Evolutionary conservation across 768 basidiomycete genomes (phyloP).

Genomic region (Artomyces pyxidatus): DNA sequence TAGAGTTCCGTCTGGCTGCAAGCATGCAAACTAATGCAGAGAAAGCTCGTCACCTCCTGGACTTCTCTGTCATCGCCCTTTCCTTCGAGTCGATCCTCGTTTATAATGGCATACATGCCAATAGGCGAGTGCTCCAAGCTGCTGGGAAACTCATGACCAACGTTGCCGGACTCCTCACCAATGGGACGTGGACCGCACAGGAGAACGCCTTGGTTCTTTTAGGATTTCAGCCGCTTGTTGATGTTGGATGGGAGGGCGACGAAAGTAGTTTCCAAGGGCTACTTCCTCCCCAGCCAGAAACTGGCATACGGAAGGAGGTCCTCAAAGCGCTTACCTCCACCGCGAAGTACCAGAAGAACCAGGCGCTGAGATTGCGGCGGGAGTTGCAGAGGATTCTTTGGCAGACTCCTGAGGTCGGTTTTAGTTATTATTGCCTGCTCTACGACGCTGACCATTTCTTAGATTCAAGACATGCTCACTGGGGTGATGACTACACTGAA

Average conservation of each 20-base stretch:
- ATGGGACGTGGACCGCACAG: slow-evolving; percentile 43
- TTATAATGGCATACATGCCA: slow-evolving; percentile 55
- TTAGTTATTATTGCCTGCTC: not conserved
- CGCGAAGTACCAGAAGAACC: slow-evolving; percentile 7
- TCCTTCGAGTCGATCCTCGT: slow-evolving; percentile 60
- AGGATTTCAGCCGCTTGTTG: slow-evolving; percentile 58
- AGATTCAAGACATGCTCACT: slow-evolving; percentile 48
- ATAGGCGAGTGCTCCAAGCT: slow-evolving; percentile 52
- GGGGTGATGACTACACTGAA: slow-evolving; percentile 28
- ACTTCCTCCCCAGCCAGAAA: slow-evolving; percentile 31
- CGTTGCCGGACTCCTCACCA: slow-evolving; percentile 32
- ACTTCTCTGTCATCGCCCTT: slow-evolving; percentile 58
- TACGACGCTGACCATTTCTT: not conserved
- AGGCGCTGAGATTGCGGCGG: slow-evolving; percentile 21
- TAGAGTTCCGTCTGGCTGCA: slow-evolving; percentile 32
- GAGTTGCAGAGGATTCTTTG: slow-evolving; percentile 54
- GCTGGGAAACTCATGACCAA: slow-evolving; percentile 46
- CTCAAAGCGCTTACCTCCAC: slow-evolving; percentile 30
- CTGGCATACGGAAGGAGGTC: slow-evolving; percentile 58
- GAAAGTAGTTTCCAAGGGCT: slow-evolving; percentile 38
- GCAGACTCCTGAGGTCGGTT: slow-evolving; percentile 59
- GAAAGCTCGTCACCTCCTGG: slow-evolving; percentile 56
- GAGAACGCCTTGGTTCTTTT: slow-evolving; percentile 62
- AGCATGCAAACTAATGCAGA: slow-evolving; percentile 44
- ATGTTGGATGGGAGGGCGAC: slow-evolving; percentile 25